Evolutionary conservation across 2,329 filamentous ascomycete genomes (phyloP).

Genomic region (Nothomitra cinnamomea): DNA sequence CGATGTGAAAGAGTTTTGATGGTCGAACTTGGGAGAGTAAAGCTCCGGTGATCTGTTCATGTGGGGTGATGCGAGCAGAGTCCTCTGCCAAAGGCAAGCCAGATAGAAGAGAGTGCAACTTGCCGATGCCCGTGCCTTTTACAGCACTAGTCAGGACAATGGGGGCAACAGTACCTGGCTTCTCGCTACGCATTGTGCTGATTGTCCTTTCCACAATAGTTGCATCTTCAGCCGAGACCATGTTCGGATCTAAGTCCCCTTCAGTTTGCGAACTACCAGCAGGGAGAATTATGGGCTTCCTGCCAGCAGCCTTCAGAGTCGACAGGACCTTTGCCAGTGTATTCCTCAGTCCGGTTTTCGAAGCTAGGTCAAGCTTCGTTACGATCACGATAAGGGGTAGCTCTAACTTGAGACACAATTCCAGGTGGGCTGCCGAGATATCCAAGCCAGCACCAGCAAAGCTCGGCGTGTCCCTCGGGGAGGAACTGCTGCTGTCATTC

Average conservation of each 20-base stretch:
- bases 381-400: slow-evolving; percentile 67
- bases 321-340: slow-evolving; percentile 60
- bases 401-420: slow-evolving; percentile 66
- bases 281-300: slow-evolving; percentile 54
- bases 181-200: slow-evolving; percentile 21
- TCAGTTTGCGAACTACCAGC: slow-evolving; percentile 7
- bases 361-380: slow-evolving; percentile 81
- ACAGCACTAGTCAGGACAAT: slow-evolving; percentile 80
- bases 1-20: slow-evolving; percentile 64
- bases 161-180: slow-evolving; percentile 43
- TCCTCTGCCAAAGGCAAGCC: slow-evolving; percentile 48
- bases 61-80: slow-evolving; percentile 4
- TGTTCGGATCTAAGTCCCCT: slow-evolving; percentile 30
- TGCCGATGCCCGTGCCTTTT: slow-evolving; percentile 64
- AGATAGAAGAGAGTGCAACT: slow-evolving; percentile 66
- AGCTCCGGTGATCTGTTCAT: slow-evolving; percentile 13
- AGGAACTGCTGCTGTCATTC: slow-evolving; percentile 28
- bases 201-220: slow-evolving; percentile 40
- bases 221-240: slow-evolving; percentile 38
- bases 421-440: slow-evolving; percentile 62
- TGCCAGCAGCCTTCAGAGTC: slow-evolving; percentile 56
- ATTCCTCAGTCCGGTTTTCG: slow-evolving; percentile 49
- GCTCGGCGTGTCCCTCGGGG: slow-evolving; percentile 34
- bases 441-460: slow-evolving; percentile 43
- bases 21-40: slow-evolving; percentile 30